Evolutionary conservation across 2,329 filamentous ascomycete species (phyloP).

Genomic region (Fusarium mexicanum): DNA sequence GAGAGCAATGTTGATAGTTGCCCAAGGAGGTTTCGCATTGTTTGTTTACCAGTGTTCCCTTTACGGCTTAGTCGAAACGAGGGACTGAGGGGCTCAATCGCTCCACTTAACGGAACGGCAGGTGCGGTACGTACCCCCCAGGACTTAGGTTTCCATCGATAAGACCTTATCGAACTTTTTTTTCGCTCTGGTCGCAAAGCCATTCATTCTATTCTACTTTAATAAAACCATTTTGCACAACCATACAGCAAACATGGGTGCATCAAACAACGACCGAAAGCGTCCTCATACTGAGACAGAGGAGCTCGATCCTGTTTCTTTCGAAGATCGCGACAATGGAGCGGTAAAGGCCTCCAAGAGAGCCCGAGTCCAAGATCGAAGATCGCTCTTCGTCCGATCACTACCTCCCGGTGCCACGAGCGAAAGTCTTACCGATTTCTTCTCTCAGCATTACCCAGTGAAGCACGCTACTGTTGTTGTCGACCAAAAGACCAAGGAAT

Average conservation of each 20-base stretch:
- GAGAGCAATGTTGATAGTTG: slow-evolving; percentile 7
- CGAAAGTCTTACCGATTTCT: slow-evolving; percentile 85
- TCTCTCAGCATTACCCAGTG: slow-evolving; percentile 92
- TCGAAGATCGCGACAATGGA: slow-evolving; percentile 47
- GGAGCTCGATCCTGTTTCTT: slow-evolving; percentile 42
- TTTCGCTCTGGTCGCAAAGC: slow-evolving; percentile 24
- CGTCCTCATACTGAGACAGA: slow-evolving; percentile 49
- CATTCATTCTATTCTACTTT: background rate
- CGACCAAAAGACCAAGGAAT: slow-evolving; percentile 86
- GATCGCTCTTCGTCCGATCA: slow-evolving; percentile 90
- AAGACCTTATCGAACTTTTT: slow-evolving; percentile 25
- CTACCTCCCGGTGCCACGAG: slow-evolving; percentile 81
- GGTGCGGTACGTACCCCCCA: background rate
- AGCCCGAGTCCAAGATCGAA: slow-evolving; percentile 66
- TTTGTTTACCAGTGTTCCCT: slow-evolving; percentile 46
- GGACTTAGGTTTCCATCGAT: background rate
- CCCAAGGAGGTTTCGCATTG: slow-evolving; percentile 33
- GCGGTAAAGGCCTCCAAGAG: slow-evolving; percentile 59
- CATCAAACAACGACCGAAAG: slow-evolving; percentile 48
- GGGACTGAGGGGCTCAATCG: slow-evolving; percentile 8
- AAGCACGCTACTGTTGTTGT: slow-evolving; percentile 95
- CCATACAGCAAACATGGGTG: slow-evolving; percentile 40
- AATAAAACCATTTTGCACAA: background rate
- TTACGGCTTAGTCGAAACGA: slow-evolving; percentile 41
- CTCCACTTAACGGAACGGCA: background rate